These are phyloP conservation scores for Fusarium virguliforme DNA, from an alignment of 2,329 filamentous ascomycete species.

Conservation along the genomic window DNA sequence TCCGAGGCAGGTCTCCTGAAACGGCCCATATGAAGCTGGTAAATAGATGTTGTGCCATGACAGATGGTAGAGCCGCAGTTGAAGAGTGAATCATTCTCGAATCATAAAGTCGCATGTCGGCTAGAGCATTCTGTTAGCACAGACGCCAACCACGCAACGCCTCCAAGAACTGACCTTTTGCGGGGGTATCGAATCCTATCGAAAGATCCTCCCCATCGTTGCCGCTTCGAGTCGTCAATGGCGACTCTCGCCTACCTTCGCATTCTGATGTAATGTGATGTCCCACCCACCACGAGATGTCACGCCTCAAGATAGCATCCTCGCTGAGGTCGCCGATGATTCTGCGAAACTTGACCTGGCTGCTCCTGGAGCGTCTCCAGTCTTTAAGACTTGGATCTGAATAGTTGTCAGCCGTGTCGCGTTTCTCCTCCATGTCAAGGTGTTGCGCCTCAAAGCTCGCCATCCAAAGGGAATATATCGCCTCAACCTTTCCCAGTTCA, in stretches of 20 bases:
- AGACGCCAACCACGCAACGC: no score
- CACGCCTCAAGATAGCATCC: background rate
- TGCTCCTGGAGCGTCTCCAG: conserved; percentile 6
- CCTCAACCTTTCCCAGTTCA: background rate
- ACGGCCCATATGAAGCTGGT: background rate
- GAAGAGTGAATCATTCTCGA: background rate
- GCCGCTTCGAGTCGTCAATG: background rate
- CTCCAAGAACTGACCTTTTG: background rate
- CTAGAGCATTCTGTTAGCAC: background rate
- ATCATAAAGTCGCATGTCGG: background rate
- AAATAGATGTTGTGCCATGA: conserved; percentile 1
- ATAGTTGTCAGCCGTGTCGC: background rate
- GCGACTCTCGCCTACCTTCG: background rate
- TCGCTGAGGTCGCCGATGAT: background rate
- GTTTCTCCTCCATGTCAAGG: background rate
- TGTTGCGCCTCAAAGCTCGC: background rate
- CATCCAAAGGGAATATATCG: conserved; percentile 11
- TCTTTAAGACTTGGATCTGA: background rate
- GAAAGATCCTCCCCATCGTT: background rate
- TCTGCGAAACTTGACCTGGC: background rate
- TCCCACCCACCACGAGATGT: conserved; percentile 14
- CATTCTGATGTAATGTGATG: background rate
- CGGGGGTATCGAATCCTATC: background rate
- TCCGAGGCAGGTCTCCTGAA: background rate
- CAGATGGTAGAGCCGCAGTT: background rate